A percentile compares a stretch with the other conserved stretches of the same genome.
phyloP scores from a whole-genome alignment of 1,284 basidiomycete genomes.

The Pascua sp. region DNA sequence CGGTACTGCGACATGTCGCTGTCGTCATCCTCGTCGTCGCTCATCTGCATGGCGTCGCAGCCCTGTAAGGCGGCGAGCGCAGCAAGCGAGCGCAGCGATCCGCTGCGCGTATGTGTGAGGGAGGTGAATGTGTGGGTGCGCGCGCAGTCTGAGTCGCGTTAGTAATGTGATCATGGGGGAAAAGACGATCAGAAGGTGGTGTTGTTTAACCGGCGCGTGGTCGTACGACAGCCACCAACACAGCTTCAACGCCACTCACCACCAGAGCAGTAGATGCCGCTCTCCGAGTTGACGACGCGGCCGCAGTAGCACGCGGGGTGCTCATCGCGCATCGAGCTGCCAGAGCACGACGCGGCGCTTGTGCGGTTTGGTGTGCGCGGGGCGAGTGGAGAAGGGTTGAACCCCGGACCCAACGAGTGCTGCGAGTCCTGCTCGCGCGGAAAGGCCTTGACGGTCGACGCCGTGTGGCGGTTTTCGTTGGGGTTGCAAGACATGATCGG shows the following conservation, averaged over 20 bases:
- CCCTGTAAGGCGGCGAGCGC: conserved; percentile 8
- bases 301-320: conserved; percentile 37
- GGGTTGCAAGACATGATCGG: too few relatives aligned
- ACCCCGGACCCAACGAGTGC: too few relatives aligned
- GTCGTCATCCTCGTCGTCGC: conserved; percentile 15
- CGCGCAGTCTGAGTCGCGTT: conserved; percentile 35
- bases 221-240: too few relatives aligned
- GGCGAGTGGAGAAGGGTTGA: not conserved
- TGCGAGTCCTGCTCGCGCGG: conserved; percentile 12
- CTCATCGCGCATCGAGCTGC: not conserved
- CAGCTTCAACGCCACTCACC: conserved; percentile 25
- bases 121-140: conserved; percentile 47
- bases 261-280: conserved; percentile 44
- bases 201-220: too few relatives aligned
- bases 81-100: conserved; percentile 19
- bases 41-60: not conserved
- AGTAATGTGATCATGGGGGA: not conserved
- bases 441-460: not conserved
- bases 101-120: conserved; percentile 38
- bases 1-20: conserved; percentile 41
- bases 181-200: too few relatives aligned
- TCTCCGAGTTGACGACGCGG: conserved; percentile 24
- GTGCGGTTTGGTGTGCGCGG: not conserved
- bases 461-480: too few relatives aligned
- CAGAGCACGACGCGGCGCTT: not conserved